A percentile compares a stretch with the other conserved stretches of the same genome.
These are phyloP conservation scores for Jatropha curcas DNA, from an alignment of 345 rosid species.

Conservation along the genomic window DNA sequence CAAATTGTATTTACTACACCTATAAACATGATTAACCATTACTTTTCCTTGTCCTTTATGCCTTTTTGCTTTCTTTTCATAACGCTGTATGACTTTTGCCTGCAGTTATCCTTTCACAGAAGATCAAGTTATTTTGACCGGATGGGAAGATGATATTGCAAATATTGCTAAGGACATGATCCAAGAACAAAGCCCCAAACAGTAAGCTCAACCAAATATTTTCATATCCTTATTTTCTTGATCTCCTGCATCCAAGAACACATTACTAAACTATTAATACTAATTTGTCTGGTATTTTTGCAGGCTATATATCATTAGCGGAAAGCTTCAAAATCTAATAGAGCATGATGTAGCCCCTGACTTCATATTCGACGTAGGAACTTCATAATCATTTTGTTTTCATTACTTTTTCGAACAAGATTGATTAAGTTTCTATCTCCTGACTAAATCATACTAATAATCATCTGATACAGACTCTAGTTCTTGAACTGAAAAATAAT, in stretches of 20 bases:
- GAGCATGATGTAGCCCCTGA: conserved; percentile 56
- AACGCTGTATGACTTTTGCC: background rate
- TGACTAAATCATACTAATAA: background rate
- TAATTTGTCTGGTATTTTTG: background rate
- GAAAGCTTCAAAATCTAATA: conserved; percentile 53
- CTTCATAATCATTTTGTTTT: background rate
- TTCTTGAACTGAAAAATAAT: conserved; percentile 47
- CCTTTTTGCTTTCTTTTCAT: background rate
- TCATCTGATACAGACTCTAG: conserved; percentile 38
- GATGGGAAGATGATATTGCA: conserved; percentile 66
- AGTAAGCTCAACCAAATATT: conserved; percentile 27
- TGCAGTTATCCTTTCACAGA: conserved; percentile 39
- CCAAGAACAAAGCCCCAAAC: conserved; percentile 61
- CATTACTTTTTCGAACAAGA: too few species aligned
- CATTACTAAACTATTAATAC: background rate
- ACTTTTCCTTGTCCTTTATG: background rate
- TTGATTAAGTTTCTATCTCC: background rate
- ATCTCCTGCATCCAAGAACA: background rate
- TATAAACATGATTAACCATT: too few species aligned
- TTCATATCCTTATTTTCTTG: background rate
- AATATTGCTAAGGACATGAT: conserved; percentile 53
- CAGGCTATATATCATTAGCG: conserved; percentile 57
- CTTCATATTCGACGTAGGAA: conserved; percentile 43
- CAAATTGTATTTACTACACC: too few species aligned
- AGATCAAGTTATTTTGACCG: conserved; percentile 41